phyloP scores from a whole-genome alignment of 495 filamentous ascomycete genomes.

The Platismatia glauca region DNA sequence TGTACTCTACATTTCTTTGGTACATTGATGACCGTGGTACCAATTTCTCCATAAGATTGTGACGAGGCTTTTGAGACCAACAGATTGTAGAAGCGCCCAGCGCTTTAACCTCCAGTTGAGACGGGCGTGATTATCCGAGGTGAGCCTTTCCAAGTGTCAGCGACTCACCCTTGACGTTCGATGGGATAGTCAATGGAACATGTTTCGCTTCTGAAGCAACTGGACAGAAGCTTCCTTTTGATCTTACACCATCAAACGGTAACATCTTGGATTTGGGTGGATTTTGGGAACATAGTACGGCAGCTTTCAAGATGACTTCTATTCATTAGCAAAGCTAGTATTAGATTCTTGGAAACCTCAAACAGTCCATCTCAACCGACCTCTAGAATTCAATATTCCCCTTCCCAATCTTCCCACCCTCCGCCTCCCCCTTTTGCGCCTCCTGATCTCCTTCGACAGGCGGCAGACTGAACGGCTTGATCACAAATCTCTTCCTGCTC shows the following conservation, averaged over 20 bases:
- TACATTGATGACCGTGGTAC: not conserved
- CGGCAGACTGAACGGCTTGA: constrained; percentile 83
- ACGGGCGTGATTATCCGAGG: too few relatives aligned
- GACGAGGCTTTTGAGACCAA: too few relatives aligned
- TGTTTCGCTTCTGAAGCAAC: too few relatives aligned
- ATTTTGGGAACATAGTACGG: not conserved
- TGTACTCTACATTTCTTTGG: not conserved
- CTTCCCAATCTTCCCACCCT: constrained; percentile 35
- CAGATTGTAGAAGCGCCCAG: too few relatives aligned
- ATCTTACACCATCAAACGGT: not conserved
- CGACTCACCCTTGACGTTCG: too few relatives aligned
- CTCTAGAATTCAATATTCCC: constrained; percentile 62
- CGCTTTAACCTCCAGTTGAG: too few relatives aligned
- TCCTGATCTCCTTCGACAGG: constrained; percentile 74
- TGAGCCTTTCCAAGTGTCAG: too few relatives aligned
- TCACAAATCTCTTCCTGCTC: constrained; percentile 72
- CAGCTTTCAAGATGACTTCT: not conserved
- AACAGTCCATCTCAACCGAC: not conserved
- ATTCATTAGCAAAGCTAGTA: not conserved
- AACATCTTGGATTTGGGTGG: not conserved
- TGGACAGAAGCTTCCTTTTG: not conserved
- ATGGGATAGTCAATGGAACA: too few relatives aligned
- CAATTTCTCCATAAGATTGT: too few relatives aligned
- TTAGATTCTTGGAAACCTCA: too few relatives aligned
- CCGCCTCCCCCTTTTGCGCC: constrained; percentile 47